These are phyloP conservation scores for Rosellinia necatrix DNA, from an alignment of 2,329 filamentous ascomycete species.

Conservation along the genomic window DNA sequence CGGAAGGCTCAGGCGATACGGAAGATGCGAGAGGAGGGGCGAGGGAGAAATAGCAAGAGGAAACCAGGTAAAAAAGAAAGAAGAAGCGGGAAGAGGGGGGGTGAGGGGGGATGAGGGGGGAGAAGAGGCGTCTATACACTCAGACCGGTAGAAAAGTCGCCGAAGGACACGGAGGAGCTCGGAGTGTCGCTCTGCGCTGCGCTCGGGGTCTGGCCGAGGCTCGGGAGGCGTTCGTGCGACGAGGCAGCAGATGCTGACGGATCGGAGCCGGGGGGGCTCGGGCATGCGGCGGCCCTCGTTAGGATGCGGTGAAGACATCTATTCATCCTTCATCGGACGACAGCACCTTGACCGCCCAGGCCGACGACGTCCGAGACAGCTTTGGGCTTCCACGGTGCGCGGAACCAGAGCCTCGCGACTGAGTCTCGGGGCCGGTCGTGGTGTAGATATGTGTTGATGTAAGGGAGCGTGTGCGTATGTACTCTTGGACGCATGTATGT, in stretches of 20 bases:
- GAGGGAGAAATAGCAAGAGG: not conserved
- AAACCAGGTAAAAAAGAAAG: not conserved
- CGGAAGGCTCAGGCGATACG: not conserved
- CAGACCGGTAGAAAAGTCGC: slow-evolving; percentile 20
- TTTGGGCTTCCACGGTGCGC: not conserved
- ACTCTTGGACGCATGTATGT: too few relatives aligned
- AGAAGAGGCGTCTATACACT: slow-evolving; percentile 15
- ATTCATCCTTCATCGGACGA: not conserved
- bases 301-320: slow-evolving; percentile 12
- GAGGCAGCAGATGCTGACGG: slow-evolving; percentile 3
- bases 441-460: too few relatives aligned
- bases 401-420: too few relatives aligned
- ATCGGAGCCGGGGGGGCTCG: slow-evolving; percentile 3
- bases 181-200: slow-evolving; percentile 17
- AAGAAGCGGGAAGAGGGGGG: too few relatives aligned
- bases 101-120: too few relatives aligned
- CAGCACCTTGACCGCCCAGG: not conserved
- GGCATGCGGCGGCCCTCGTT: slow-evolving; percentile 11
- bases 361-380: slow-evolving; percentile 10
- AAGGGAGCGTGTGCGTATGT: too few relatives aligned
- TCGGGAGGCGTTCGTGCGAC: slow-evolving; percentile 13
- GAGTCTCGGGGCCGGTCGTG: too few relatives aligned
- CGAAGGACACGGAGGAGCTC: slow-evolving; percentile 22
- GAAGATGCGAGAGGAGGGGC: not conserved
- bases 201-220: slow-evolving; percentile 13